A percentile compares a stretch with the other conserved stretches of the same genome.
Conservation (phyloP, 1,284 basidiomycete genomes). For the Moesziomyces parantarcticus region DNA sequence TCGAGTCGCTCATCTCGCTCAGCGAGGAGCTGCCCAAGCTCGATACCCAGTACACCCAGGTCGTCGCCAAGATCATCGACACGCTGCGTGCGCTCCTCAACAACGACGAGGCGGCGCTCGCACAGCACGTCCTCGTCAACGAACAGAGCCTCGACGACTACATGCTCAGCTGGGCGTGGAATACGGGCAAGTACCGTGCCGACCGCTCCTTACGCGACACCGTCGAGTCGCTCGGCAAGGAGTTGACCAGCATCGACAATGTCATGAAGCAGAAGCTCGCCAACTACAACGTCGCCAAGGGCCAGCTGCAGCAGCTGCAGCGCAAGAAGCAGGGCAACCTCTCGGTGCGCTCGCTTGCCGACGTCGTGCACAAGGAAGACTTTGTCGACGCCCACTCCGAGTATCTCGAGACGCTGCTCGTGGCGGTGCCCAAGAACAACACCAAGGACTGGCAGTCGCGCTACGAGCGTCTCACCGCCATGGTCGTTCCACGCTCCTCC, state of each 20-base stretch:
- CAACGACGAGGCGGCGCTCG: conserved; percentile 84
- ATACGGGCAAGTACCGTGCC: conserved; percentile 84
- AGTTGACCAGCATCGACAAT: conserved; percentile 68
- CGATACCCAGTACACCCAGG: conserved; percentile 85
- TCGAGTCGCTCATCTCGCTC: conserved; percentile 87
- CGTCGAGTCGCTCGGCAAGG: conserved; percentile 81
- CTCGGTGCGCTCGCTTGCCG: conserved; percentile 84
- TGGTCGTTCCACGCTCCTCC: conserved; percentile 97
- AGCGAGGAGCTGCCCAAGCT: conserved; percentile 94
- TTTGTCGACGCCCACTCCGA: conserved; percentile 84
- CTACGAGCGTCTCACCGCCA: conserved; percentile 86
- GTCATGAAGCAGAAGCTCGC: conserved; percentile 79
- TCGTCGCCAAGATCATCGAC: conserved; percentile 92
- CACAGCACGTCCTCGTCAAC: conserved; percentile 85
- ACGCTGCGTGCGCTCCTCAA: conserved; percentile 89
- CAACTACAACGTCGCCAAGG: conserved; percentile 93
- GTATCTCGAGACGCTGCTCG: conserved; percentile 89
- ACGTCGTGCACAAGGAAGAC: conserved; percentile 85
- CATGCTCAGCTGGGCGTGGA: conserved; percentile 78
- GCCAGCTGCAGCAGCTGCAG: conserved; percentile 89
- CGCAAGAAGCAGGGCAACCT: conserved; percentile 97
- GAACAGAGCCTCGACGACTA: conserved; percentile 85
- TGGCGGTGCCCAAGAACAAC: conserved; percentile 89
- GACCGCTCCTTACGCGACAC: conserved; percentile 83
- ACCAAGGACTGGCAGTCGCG: conserved; percentile 87